phyloP scores from a whole-genome alignment of 2,329 filamentous ascomycete genomes.

The Colletotrichum sansevieriae region DNA sequence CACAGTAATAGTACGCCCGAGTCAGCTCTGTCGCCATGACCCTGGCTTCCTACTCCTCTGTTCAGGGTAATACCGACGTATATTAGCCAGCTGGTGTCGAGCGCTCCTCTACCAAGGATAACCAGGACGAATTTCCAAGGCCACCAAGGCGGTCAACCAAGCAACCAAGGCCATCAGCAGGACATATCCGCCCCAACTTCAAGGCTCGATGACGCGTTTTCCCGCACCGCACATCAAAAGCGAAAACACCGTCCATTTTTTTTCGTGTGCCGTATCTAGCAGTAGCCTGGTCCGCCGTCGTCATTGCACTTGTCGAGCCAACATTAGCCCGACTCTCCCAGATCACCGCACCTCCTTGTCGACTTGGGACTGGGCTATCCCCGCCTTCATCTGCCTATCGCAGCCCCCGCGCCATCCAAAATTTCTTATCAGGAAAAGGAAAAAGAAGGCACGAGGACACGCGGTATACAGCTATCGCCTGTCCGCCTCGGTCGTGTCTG shows the following conservation, averaged over 20 bases:
- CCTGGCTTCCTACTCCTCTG: background rate
- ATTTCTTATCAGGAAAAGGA: conserved; percentile 29
- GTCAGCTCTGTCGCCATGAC: background rate
- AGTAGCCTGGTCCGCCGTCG: background rate
- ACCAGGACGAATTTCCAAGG: conserved; percentile 1
- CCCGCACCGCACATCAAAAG: background rate
- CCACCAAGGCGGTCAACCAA: background rate
- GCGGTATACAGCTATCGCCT: conserved; percentile 32
- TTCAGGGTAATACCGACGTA: conserved; percentile 10
- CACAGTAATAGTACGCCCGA: conserved; percentile 1
- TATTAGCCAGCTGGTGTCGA: background rate
- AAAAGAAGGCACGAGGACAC: conserved; percentile 31
- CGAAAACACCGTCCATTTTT: background rate
- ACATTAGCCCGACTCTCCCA: conserved; percentile 3
- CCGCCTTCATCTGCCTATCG: conserved; percentile 25
- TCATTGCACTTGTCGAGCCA: conserved; percentile 36
- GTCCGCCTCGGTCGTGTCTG: conserved; percentile 27
- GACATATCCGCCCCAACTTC: background rate
- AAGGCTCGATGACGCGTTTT: conserved; percentile 4
- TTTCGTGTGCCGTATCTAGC: conserved; percentile 5
- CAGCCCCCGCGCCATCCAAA: conserved; percentile 26
- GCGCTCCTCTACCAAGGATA: conserved; percentile 3
- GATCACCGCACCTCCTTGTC: conserved; percentile 31
- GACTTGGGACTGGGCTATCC: conserved; percentile 25
- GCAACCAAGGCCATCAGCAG: background rate